Evolutionary conservation across 73 alveolate genomes (phyloP).

Genomic region (Tetrahymena thermophila): DNA sequence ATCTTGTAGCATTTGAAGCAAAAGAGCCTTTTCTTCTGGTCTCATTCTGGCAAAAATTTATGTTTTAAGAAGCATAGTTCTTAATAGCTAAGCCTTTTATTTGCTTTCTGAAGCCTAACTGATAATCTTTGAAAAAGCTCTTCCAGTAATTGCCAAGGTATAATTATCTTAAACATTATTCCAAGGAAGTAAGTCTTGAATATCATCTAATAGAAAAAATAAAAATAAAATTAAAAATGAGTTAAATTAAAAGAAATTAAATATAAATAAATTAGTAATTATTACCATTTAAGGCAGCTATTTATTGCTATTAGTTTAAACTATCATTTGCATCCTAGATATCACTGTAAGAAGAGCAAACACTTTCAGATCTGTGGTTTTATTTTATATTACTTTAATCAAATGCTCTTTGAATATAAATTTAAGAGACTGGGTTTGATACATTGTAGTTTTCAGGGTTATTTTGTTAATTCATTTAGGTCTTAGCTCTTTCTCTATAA

Average conservation of each 20-base stretch:
- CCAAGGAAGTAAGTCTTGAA: slow-evolving; percentile 39
- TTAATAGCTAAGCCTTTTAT: not conserved
- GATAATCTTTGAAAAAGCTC: slow-evolving; percentile 33
- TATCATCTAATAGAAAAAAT: slow-evolving; percentile 6
- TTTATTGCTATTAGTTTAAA: too few relatives aligned
- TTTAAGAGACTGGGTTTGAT: too few relatives aligned
- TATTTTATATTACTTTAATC: too few relatives aligned
- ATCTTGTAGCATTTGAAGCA: slow-evolving; percentile 57
- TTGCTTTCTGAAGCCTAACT: slow-evolving; percentile 2
- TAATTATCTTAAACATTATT: slow-evolving; percentile 7
- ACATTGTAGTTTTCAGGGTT: too few relatives aligned
- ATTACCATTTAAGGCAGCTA: too few relatives aligned
- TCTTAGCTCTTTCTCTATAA: not conserved
- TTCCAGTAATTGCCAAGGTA: slow-evolving; percentile 58
- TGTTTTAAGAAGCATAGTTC: slow-evolving; percentile 53
- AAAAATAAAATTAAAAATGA: too few relatives aligned
- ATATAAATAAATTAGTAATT: too few relatives aligned
- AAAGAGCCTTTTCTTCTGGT: slow-evolving; percentile 82
- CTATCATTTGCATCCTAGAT: too few relatives aligned
- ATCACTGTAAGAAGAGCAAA: too few relatives aligned
- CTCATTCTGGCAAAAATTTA: slow-evolving; percentile 84
- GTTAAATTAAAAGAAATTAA: too few relatives aligned
- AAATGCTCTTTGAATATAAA: too few relatives aligned
- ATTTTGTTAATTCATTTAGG: not conserved
- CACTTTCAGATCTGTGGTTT: too few relatives aligned